These are phyloP conservation scores for Fusarium haematococcum DNA, from an alignment of 2,329 filamentous ascomycete genomes.

Conservation along the genomic window DNA sequence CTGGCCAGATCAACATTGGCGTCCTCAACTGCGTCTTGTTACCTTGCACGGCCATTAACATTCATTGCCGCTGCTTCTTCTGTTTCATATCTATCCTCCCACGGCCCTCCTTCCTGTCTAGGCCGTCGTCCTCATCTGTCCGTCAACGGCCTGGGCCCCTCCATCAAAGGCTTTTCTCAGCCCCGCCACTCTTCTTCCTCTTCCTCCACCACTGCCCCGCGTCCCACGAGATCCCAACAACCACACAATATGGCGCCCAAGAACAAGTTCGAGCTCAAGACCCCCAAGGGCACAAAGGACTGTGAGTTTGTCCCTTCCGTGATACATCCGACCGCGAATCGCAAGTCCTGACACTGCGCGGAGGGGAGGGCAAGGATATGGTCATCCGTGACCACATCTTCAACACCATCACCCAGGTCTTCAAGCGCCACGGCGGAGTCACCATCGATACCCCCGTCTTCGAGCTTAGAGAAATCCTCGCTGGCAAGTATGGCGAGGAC, in stretches of 20 bases:
- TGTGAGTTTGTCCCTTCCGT: conserved; percentile 58
- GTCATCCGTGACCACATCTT: conserved; percentile 86
- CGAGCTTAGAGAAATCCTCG: conserved; percentile 86
- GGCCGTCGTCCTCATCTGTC: conserved; percentile 3
- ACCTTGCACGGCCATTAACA: conserved; percentile 17
- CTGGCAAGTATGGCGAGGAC: conserved; percentile 93
- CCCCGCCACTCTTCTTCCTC: conserved; percentile 38
- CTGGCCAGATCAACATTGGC: conserved; percentile 34
- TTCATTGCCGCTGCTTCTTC: conserved; percentile 1
- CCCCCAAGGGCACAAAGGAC: conserved; percentile 91
- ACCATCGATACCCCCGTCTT: conserved; percentile 87
- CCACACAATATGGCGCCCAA: conserved; percentile 46
- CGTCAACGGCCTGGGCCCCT: conserved; percentile 30
- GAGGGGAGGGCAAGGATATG: conserved; percentile 79
- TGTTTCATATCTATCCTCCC: not conserved
- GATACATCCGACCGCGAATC: not conserved
- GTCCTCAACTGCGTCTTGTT: conserved; percentile 22
- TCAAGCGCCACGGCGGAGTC: conserved; percentile 85
- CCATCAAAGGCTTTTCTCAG: conserved; percentile 39
- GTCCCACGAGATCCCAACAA: conserved; percentile 30
- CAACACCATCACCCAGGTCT: conserved; percentile 78
- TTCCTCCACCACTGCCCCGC: conserved; percentile 40
- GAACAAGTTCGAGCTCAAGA: conserved; percentile 71
- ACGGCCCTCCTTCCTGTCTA: conserved; percentile 15
- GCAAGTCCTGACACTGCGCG: conserved; percentile 22